phyloP scores from a whole-genome alignment of 345 rosid genomes.

The Anastatica hierochuntica region DNA sequence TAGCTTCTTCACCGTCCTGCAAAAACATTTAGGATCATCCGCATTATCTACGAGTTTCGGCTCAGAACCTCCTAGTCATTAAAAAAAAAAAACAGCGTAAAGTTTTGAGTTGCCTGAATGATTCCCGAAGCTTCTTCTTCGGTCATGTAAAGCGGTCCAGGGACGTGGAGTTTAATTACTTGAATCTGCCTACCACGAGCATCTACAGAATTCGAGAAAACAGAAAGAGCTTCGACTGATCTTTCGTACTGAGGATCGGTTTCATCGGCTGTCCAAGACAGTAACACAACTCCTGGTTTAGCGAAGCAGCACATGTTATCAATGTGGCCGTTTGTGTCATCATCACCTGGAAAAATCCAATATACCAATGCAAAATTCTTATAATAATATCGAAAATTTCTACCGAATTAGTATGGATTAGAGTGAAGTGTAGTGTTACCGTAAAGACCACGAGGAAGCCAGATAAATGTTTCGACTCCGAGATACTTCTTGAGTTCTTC shows the following conservation, averaged over 20 bases:
- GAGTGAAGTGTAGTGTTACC: slow-evolving; percentile 32
- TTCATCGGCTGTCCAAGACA: slow-evolving; percentile 74
- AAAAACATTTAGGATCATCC: too few relatives aligned
- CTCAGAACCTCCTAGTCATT: too few relatives aligned
- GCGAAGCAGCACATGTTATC: slow-evolving; percentile 95
- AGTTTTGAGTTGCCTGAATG: slow-evolving; percentile 41
- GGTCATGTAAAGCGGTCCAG: slow-evolving; percentile 81
- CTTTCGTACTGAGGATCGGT: slow-evolving; percentile 66
- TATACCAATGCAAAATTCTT: neutral
- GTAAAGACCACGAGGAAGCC: slow-evolving; percentile 81
- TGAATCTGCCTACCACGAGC: slow-evolving; percentile 62
- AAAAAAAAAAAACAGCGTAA: too few relatives aligned
- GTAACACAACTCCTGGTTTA: slow-evolving; percentile 74
- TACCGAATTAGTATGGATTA: neutral
- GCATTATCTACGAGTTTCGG: too few relatives aligned
- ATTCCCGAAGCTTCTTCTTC: slow-evolving; percentile 76
- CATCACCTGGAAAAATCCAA: slow-evolving; percentile 64
- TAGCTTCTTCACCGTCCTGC: slow-evolving; percentile 59
- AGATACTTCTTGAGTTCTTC: slow-evolving; percentile 66
- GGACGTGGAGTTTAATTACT: slow-evolving; percentile 66
- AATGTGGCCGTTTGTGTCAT: slow-evolving; percentile 95
- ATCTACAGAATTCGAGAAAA: slow-evolving; percentile 55
- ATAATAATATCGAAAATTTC: neutral
- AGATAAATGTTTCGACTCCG: slow-evolving; percentile 60
- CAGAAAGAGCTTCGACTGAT: slow-evolving; percentile 49